Evolutionary conservation across 768 basidiomycete species (phyloP).

Genomic region (Nidularia pulvinata): DNA sequence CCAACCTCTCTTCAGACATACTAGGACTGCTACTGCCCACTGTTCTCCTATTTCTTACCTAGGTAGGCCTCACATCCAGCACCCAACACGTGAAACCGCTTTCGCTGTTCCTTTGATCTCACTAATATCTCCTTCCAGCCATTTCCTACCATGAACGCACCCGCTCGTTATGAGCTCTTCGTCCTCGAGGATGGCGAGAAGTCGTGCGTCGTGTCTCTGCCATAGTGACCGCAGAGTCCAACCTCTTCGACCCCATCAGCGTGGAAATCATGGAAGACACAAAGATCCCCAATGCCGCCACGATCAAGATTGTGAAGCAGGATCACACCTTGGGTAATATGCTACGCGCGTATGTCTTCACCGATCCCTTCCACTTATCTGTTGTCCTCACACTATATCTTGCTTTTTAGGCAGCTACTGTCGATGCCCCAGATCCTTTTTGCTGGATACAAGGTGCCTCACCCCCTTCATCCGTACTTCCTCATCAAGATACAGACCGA

Average conservation of each 20-base stretch:
- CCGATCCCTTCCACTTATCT: slow-evolving; percentile 4
- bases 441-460: slow-evolving; percentile 98
- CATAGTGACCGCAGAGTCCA: slow-evolving; percentile 7
- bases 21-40: no score
- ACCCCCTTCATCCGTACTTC: slow-evolving; percentile 94
- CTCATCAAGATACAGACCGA: slow-evolving; percentile 96
- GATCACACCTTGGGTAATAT: slow-evolving; percentile 97
- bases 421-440: slow-evolving; percentile 88
- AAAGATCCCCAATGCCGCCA: slow-evolving; percentile 97
- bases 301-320: slow-evolving; percentile 93
- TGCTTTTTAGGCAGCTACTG: slow-evolving; percentile 75
- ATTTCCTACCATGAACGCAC: slow-evolving; percentile 75
- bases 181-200: slow-evolving; percentile 94
- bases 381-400: slow-evolving; percentile 2
- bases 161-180: slow-evolving; percentile 89
- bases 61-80: no score
- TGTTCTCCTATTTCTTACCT: no score
- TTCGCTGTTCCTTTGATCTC: no score
- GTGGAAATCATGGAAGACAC: slow-evolving; percentile 94
- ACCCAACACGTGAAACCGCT: no score
- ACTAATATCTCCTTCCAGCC: no score
- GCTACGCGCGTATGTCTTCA: slow-evolving; percentile 80
- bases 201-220: slow-evolving; percentile 59
- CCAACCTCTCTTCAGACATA: no score
- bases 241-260: slow-evolving; percentile 35